Percentiles rank a stretch among this genome's conserved stretches.
Evolutionary conservation across 129 eudicot genomes (phyloP).

Genomic region (Apium graveolens): DNA sequence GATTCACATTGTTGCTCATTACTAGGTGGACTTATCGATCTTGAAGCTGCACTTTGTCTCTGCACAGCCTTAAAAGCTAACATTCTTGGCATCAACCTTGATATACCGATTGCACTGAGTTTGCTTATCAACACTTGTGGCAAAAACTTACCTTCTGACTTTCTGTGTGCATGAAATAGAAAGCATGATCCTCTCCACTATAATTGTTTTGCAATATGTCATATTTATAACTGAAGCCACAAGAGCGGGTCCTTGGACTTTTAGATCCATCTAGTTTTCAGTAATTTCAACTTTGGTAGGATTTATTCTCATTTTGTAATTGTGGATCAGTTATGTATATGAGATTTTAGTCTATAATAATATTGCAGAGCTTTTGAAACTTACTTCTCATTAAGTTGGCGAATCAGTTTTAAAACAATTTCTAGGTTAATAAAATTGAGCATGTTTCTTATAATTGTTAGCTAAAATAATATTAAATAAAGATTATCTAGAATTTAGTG

Average conservation of each 20-base stretch:
- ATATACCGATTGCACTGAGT: slow-evolving; percentile 23
- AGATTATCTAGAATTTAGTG: no score
- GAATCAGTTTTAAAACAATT: not conserved
- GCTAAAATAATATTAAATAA: no score
- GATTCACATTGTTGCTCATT: slow-evolving; percentile 17
- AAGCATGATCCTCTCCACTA: not conserved
- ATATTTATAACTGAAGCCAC: not conserved
- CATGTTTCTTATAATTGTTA: no score
- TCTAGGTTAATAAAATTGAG: not conserved
- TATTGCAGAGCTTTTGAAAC: not conserved
- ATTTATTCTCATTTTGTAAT: not conserved
- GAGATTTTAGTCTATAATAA: not conserved
- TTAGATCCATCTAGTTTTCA: not conserved
- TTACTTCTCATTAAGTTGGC: not conserved
- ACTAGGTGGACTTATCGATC: slow-evolving; percentile 18
- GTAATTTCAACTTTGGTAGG: not conserved
- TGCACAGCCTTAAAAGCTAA: slow-evolving; percentile 28
- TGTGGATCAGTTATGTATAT: not conserved
- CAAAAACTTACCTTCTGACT: slow-evolving; percentile 23
- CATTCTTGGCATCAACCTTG: slow-evolving; percentile 26
- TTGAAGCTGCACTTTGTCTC: slow-evolving; percentile 36
- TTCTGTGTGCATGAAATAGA: slow-evolving; percentile 26
- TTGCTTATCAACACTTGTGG: slow-evolving; percentile 27
- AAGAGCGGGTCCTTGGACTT: not conserved
- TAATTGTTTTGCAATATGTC: not conserved